Percentiles rank a stretch among this genome's conserved stretches.
Evolutionary conservation across 805 yeast species (phyloP).

Genomic region (Cyberlindnera maritima): DNA sequence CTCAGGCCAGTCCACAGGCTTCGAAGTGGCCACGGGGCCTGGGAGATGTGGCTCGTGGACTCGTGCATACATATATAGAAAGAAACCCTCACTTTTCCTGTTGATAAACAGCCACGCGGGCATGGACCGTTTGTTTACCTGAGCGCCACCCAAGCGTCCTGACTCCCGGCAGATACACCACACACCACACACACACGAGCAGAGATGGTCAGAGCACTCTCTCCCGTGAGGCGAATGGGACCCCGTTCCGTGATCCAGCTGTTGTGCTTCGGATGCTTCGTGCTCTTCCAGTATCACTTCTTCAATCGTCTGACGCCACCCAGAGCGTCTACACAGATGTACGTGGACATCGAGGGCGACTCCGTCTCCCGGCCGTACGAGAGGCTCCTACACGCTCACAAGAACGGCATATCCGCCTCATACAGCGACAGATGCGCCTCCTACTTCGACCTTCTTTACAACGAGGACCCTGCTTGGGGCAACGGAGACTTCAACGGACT

Average conservation of each 20-base stretch:
- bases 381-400: slow-evolving; percentile 4
- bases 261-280: background rate
- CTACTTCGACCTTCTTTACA: slow-evolving; percentile 29
- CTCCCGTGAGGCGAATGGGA: background rate
- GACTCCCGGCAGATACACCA: too few relatives aligned
- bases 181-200: background rate
- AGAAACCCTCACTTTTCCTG: too few relatives aligned
- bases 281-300: slow-evolving; percentile 12
- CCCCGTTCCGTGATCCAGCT: background rate
- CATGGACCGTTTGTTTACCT: too few relatives aligned
- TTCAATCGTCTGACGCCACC: background rate
- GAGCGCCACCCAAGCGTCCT: too few relatives aligned
- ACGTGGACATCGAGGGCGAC: slow-evolving; percentile 3
- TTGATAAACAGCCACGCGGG: too few relatives aligned
- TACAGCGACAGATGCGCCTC: slow-evolving; percentile 28
- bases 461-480: slow-evolving; percentile 23
- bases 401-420: slow-evolving; percentile 2
- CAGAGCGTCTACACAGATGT: background rate
- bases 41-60: too few relatives aligned
- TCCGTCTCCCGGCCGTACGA: slow-evolving; percentile 9
- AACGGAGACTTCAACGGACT: slow-evolving; percentile 20
- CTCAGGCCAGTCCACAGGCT: too few relatives aligned
- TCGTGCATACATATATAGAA: too few relatives aligned
- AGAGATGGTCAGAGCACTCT: background rate
- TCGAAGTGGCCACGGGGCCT: too few relatives aligned